A percentile compares a stretch with the other conserved stretches of the same genome.
phyloP scores from a whole-genome alignment of 352 stramenopile genomes.

The Phytophthora foliorum region DNA sequence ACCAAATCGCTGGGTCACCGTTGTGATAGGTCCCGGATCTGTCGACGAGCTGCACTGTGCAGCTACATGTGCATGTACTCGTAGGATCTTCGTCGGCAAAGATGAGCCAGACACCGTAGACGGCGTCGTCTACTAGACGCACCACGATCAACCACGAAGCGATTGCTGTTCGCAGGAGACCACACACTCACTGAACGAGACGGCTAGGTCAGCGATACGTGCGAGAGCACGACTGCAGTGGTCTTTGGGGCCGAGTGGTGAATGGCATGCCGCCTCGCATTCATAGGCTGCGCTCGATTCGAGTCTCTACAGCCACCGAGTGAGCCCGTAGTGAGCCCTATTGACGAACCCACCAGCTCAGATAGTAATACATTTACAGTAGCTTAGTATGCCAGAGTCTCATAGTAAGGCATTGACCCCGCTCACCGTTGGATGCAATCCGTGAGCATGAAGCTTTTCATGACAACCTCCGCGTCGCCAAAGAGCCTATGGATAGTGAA shows the following conservation, averaged over 20 bases:
- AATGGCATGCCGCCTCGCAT: background rate
- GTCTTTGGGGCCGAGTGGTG: background rate
- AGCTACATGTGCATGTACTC: background rate
- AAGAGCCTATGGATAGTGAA: too few species aligned
- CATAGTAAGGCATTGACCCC: too few species aligned
- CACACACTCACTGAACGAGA: background rate
- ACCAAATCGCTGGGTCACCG: conserved; percentile 8
- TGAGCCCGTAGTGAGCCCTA: too few species aligned
- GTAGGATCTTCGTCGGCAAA: conserved; percentile 6
- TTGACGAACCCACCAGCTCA: too few species aligned
- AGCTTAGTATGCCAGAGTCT: too few species aligned
- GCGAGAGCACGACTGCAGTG: background rate
- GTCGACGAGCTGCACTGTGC: conserved; percentile 12
- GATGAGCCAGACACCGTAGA: conserved; percentile 9
- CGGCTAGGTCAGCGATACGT: background rate
- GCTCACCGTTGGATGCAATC: too few species aligned
- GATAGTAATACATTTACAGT: too few species aligned
- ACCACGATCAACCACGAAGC: background rate
- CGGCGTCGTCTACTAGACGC: too few species aligned
- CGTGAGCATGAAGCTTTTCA: too few species aligned
- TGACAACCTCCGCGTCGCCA: too few species aligned
- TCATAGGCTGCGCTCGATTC: background rate
- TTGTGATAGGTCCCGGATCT: conserved; percentile 4
- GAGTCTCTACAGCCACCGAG: background rate
- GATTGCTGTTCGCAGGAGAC: background rate